Base-by-base conservation (phyloP, 768 basidiomycete genomes). In the Tylopilus plumbeoviolaceoides region DNA sequence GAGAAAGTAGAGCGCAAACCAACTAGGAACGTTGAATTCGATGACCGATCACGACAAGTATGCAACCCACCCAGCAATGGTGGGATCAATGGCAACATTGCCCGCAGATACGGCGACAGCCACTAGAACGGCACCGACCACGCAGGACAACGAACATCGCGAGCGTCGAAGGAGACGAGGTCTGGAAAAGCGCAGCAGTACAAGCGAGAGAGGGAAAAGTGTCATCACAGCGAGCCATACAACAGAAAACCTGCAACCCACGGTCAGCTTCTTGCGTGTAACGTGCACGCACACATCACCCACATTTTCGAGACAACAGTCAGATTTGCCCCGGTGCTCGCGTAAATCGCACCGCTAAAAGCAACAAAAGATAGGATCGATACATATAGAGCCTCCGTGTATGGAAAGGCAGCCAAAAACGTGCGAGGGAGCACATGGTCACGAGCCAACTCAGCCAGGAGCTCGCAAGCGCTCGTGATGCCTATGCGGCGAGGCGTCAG, bases 211-310 rank as follows among this genome's bases (percentile, higher is more conserved):
- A 0, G 86, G 84, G 59, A 86, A 89, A 20, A 87, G 64, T 1
- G 73, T 62, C 82, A 87, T 85, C 30, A 84, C 78, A 3, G 77
- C 71, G 20, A 87, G 72, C 83, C 85, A 88, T 14, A 78, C 79
- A 6, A 87, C 73, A 5, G 83, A 80, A 70, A 87, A 87, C 78
- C 81, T 82, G 47, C 1, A 39, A 8, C 12, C 21, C 15, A 48
- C 57, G 7, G n/a, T 59, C 51, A 58, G 28, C 17, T 35, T 9
- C 4, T 41, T 9, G 27, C 31, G 39, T 20, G 10, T 36, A 41
- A 50, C 48, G 18, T 10, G 4, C 23, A 18, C 9, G 11, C 20
- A 21, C 9, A 3, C 7, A 28, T n/a, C 7, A 65, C 72, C 28
- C 48, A 79, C 84, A 86, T 83, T 53, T 81, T 77, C 0, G 83